Evolutionary conservation across 208 protist species (phyloP), one percentile per base, ranked within the genome.

Genomic region (Angomonas deanei): DNA sequence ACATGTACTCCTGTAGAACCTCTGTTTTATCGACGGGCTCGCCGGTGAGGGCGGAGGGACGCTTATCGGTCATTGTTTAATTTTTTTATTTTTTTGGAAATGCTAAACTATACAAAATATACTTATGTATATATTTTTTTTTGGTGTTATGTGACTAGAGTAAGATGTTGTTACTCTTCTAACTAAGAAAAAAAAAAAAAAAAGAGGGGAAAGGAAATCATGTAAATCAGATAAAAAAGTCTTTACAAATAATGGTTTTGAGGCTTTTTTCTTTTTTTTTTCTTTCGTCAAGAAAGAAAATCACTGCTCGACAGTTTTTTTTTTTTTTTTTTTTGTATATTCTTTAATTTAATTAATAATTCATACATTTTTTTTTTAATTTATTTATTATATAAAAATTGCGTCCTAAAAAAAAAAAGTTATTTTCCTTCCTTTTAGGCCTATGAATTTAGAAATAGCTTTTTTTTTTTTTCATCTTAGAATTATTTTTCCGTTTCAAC

Each of bases 141-240:
- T 8, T 28, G 23, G 8, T 53, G 23, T 17, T 26, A 23, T 53
- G 23, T 53, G 6, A 24, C 19, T 53, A n/a, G n/a, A n/a, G n/a
- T n/a, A n/a, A n/a, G n/a, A n/a, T n/a, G n/a, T n/a, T n/a, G n/a
- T n/a, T n/a, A 4, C 13, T 28, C 10, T 33, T 66, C 17, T 56
- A 56, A 19, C 11, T 31, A 48, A 56, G 48, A 56, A 4, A 42
- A 64, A 74, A 19, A 57, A 66, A 54, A 0, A 59, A 39, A 42
- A 53, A 65, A 36, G 6, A 39, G 27, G 3, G 26, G 11, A 27
- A 36, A 6, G 11, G 39, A 6, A 2, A 36, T 15, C 13, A 4
- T 31, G 17, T 56, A 56, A 32, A 32, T 32, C 13, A 4, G 21
- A 32, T 21, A 8, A 56, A 32, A 56, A n/a, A 56, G 17, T 32